A percentile compares a stretch with the other conserved stretches of the same genome.
Evolutionary conservation across 768 basidiomycete genomes (phyloP).

Genomic region (Mycena kentingensis): DNA sequence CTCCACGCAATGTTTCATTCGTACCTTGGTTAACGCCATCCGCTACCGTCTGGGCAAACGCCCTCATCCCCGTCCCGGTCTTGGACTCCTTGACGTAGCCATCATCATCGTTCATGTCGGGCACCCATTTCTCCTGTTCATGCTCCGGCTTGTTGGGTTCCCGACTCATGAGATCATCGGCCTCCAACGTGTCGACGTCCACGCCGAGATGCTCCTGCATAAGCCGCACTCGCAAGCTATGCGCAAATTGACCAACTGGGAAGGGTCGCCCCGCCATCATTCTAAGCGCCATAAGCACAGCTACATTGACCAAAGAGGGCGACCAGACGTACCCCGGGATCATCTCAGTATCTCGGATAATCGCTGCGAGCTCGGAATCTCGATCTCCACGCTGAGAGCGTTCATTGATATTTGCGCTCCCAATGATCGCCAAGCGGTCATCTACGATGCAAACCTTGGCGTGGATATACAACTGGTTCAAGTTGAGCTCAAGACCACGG

Average conservation of each 20-base stretch:
- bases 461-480: slow-evolving; percentile 79
- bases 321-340: slow-evolving; percentile 73
- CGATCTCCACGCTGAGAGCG: slow-evolving; percentile 94
- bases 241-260: slow-evolving; percentile 96
- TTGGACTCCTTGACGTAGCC: slow-evolving; percentile 43
- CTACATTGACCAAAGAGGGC: background rate
- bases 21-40: slow-evolving; percentile 56
- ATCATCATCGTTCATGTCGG: slow-evolving; percentile 64
- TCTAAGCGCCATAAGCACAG: slow-evolving; percentile 38
- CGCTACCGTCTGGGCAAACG: slow-evolving; percentile 37
- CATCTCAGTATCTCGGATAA: slow-evolving; percentile 97
- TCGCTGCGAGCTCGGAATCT: slow-evolving; percentile 91
- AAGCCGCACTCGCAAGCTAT: slow-evolving; percentile 86
- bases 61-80: slow-evolving; percentile 34
- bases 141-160: slow-evolving; percentile 52
- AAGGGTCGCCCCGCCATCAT: slow-evolving; percentile 94
- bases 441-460: slow-evolving; percentile 90
- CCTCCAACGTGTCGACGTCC: slow-evolving; percentile 86
- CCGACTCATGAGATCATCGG: slow-evolving; percentile 65
- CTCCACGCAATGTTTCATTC: slow-evolving; percentile 12
- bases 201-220: slow-evolving; percentile 98
- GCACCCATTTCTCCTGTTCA: slow-evolving; percentile 70
- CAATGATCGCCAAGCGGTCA: slow-evolving; percentile 91
- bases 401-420: slow-evolving; percentile 98
- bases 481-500: background rate